Evolutionary conservation across 768 basidiomycete genomes (phyloP).

Genomic region (Trametes meyenii): DNA sequence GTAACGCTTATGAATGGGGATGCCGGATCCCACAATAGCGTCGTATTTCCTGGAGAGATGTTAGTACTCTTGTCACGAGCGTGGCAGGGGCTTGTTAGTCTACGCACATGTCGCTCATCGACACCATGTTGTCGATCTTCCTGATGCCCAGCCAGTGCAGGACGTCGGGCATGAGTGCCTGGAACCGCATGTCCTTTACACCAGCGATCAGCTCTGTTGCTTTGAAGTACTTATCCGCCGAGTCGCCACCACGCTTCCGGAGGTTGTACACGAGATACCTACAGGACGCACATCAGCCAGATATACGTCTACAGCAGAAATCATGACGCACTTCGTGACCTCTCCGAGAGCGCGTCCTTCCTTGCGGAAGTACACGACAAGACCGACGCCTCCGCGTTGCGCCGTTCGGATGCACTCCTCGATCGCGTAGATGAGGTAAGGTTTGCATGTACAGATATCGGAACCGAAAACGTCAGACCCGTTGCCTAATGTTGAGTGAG

Average conservation of each 20-base stretch:
- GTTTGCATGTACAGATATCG: constrained; percentile 91
- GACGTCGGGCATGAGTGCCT: constrained; percentile 94
- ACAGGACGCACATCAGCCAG: neutral
- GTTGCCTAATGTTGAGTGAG: constrained; percentile 56
- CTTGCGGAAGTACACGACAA: constrained; percentile 93
- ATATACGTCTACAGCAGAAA: neutral
- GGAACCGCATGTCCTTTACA: constrained; percentile 96
- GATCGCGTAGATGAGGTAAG: constrained; percentile 90
- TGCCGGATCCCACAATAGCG: constrained; percentile 88
- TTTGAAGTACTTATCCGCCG: constrained; percentile 92
- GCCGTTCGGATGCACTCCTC: constrained; percentile 88
- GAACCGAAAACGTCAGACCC: constrained; percentile 97
- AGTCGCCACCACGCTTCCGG: constrained; percentile 92
- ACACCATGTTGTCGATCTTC: constrained; percentile 89
- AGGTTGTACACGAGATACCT: constrained; percentile 96
- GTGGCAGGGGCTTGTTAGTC: neutral
- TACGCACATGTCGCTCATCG: constrained; percentile 82
- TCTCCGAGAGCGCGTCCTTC: constrained; percentile 93
- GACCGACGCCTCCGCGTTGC: constrained; percentile 85
- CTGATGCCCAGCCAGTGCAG: constrained; percentile 92
- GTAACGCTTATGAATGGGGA: constrained; percentile 78
- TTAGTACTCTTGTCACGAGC: neutral
- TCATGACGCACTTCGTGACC: constrained; percentile 72
- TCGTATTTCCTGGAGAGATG: constrained; percentile 76
- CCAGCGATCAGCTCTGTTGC: constrained; percentile 93